Percentiles rank a stretch among this genome's conserved stretches.
Conservation (phyloP, 2,329 filamentous ascomycete genomes). For the Metarhizium robertsii region DNA sequence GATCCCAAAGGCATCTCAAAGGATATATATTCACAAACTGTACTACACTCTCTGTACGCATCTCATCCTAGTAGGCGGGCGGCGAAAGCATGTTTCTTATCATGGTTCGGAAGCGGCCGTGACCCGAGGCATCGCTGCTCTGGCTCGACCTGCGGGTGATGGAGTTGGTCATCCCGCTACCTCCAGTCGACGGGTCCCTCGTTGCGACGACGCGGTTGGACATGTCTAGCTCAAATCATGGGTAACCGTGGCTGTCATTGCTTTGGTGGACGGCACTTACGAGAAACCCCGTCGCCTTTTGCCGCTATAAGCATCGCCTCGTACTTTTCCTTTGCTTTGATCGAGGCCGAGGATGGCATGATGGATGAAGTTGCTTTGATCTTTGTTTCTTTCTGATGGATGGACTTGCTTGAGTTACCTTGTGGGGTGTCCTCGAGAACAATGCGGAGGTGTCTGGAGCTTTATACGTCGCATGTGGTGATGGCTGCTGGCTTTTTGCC, state of each 20-base stretch:
- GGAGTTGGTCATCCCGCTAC: slow-evolving; percentile 7
- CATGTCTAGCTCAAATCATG: slow-evolving; percentile 2
- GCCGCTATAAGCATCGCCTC: not conserved
- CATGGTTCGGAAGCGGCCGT: slow-evolving; percentile 6
- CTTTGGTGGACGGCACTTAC: not conserved
- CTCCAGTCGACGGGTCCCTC: slow-evolving; percentile 7
- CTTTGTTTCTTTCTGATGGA: not conserved
- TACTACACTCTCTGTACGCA: not conserved
- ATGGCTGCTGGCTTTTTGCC: not conserved
- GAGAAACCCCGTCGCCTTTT: not conserved
- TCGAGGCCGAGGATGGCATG: not conserved
- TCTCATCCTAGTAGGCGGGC: slow-evolving; percentile 4
- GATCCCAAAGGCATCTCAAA: no score
- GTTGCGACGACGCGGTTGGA: slow-evolving; percentile 7
- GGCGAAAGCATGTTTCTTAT: slow-evolving; percentile 8
- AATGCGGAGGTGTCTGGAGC: not conserved
- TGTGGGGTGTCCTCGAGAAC: not conserved
- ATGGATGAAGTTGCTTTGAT: not conserved
- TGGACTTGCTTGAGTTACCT: not conserved
- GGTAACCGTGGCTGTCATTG: not conserved
- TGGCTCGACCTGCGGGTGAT: slow-evolving; percentile 8
- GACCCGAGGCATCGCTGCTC: slow-evolving; percentile 3
- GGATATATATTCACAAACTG: not conserved
- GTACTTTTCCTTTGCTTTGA: not conserved
- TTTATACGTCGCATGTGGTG: not conserved